Evolutionary conservation across 768 basidiomycete genomes (phyloP).

Genomic region (Tricholoma matsutake): DNA sequence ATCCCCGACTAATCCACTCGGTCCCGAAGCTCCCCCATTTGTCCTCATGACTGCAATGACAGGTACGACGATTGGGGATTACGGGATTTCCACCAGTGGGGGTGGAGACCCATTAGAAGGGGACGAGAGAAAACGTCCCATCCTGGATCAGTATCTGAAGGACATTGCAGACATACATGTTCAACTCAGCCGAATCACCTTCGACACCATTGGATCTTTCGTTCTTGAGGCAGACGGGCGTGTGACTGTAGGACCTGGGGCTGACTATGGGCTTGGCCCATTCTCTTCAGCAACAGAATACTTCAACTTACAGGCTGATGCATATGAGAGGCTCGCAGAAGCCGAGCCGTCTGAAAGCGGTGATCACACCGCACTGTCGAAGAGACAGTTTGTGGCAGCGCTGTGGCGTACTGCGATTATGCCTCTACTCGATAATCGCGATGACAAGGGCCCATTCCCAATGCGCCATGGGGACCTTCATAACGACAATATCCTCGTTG

Average conservation of each 20-base stretch:
- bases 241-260: constrained; percentile 37
- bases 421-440: constrained; percentile 36
- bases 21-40: constrained; percentile 36
- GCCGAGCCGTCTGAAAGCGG: constrained; percentile 17
- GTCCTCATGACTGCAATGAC: constrained; percentile 40
- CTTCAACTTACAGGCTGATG: constrained; percentile 37
- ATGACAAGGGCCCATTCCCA: constrained; percentile 39
- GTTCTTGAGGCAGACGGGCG: constrained; percentile 30
- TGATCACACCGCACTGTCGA: constrained; percentile 26
- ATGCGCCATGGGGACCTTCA: constrained; percentile 42
- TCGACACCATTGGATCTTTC: constrained; percentile 38
- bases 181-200: constrained; percentile 37
- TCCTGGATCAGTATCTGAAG: constrained; percentile 36
- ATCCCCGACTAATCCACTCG: constrained; percentile 34
- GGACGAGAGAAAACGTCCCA: constrained; percentile 32
- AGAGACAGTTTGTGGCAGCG: constrained; percentile 36
- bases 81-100: constrained; percentile 32
- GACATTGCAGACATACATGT: constrained; percentile 42
- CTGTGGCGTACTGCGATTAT: constrained; percentile 40
- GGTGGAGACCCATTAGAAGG: constrained; percentile 29
- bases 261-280: constrained; percentile 41
- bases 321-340: constrained; percentile 37
- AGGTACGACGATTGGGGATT: constrained; percentile 40
- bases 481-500: constrained; percentile 40
- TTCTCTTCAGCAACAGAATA: constrained; percentile 39